phyloP scores from a whole-genome alignment of 208 protist species.

The Blechomonas ayalai region DNA sequence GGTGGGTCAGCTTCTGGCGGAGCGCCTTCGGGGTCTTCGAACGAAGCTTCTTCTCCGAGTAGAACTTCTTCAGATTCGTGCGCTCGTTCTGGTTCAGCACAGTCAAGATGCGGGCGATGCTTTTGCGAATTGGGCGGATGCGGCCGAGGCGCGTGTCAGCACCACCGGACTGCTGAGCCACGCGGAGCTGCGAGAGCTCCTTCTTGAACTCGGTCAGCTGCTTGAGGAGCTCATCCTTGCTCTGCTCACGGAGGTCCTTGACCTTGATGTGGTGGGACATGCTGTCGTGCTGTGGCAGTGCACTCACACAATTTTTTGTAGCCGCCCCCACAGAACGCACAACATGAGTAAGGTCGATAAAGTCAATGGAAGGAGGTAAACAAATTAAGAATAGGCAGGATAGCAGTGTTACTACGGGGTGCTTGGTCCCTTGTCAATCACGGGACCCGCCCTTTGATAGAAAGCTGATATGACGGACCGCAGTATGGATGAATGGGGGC shows the following conservation, averaged over 20 bases:
- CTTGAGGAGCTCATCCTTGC: constrained; percentile 95
- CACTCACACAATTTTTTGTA: background rate
- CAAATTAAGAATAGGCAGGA: constrained; percentile 1
- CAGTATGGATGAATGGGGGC: no score
- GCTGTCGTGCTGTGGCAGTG: no score
- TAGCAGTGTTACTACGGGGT: background rate
- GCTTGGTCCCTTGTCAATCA: no score
- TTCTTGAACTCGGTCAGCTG: constrained; percentile 96
- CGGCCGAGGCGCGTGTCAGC: constrained; percentile 90
- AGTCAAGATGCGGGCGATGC: constrained; percentile 95
- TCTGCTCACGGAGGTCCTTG: constrained; percentile 91
- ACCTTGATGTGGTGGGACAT: constrained; percentile 87
- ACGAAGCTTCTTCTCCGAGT: constrained; percentile 88
- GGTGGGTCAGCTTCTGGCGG: constrained; percentile 80
- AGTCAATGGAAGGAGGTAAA: background rate
- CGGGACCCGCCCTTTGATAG: no score
- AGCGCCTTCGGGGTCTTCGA: constrained; percentile 72
- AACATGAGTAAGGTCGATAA: background rate
- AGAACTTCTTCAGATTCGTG: constrained; percentile 90
- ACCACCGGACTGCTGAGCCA: constrained; percentile 93
- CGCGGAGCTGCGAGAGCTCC: constrained; percentile 95
- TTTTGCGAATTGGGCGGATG: constrained; percentile 96
- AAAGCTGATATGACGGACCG: no score
- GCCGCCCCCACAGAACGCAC: background rate
- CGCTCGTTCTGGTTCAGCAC: constrained; percentile 96